Percentiles rank a stretch among this genome's conserved stretches.
These are phyloP conservation scores for Protostelium mycophagum DNA, from an alignment of 78 protist genomes.

Conservation along the genomic window DNA sequence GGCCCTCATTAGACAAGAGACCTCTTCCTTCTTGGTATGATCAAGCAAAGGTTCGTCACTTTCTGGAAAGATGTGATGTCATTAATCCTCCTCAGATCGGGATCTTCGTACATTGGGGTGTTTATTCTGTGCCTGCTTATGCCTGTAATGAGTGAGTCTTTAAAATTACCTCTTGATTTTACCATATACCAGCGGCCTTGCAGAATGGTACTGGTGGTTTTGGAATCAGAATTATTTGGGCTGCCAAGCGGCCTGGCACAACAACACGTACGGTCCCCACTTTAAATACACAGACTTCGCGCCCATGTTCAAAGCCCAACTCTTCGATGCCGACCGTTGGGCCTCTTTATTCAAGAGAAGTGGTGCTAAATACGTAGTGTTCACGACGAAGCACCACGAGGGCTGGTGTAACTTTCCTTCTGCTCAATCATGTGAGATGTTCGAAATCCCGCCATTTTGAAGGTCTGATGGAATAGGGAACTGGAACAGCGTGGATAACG, in stretches of 20 bases:
- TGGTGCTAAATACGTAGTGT: constrained; percentile 62
- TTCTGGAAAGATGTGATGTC: not conserved
- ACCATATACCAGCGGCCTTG: not conserved
- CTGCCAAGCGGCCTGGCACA: not conserved
- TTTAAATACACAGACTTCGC: constrained; percentile 37
- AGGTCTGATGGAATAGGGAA: constrained; percentile 14
- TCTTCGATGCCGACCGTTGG: constrained; percentile 51
- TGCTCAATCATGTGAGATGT: not conserved
- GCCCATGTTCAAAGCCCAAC: constrained; percentile 22
- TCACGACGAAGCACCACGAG: constrained; percentile 62
- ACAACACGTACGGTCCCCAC: constrained; percentile 17
- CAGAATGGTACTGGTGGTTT: constrained; percentile 54
- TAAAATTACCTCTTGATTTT: not conserved
- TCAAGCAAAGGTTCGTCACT: constrained; percentile 27
- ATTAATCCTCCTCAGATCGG: not conserved
- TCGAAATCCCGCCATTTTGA: not conserved
- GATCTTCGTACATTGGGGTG: constrained; percentile 57
- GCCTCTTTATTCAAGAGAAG: constrained; percentile 26
- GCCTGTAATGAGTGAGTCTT: not conserved
- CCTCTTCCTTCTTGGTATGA: constrained; percentile 51
- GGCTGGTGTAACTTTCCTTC: constrained; percentile 17
- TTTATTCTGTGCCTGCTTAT: constrained; percentile 51
- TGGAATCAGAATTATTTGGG: constrained; percentile 1
- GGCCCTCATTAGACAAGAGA: constrained; percentile 27
- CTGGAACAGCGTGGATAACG: constrained; percentile 47